Evolutionary conservation across 768 basidiomycete species (phyloP), one percentile per base, ranked within the genome.

Genomic region (Russula ochroleuca): DNA sequence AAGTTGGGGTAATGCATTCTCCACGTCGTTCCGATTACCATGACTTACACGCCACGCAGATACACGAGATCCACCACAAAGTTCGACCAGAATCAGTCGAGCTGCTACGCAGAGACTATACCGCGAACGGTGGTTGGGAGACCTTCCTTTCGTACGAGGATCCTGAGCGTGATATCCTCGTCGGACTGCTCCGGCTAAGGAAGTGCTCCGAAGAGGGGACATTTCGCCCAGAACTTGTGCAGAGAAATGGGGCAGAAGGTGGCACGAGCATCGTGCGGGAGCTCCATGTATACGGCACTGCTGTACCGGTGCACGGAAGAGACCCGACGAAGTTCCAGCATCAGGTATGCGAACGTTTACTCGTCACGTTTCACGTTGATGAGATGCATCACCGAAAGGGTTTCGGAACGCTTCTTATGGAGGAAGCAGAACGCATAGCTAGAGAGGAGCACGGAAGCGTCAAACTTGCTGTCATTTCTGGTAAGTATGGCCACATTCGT

Each of bases 91-190:
- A 96, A 73, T 89, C 92, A 17, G 90, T 97, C 57, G 97, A 99
- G 75, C 86, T 99, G 5, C 85, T 99, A 38, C 84, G 97, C 62
- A 82, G 97, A 45, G 97, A 99, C 73, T 99, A 99, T 74, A 79
- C 90, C 3, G 97, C 97, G 35, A 99, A 98, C 72, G 96, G 95
- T 7, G 95, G 97, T 51, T 99, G 97, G 97, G 97, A 99, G 77
- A 98, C 97, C 1, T 99, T 99, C 83, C 78, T 99, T 6, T 96
- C 95, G 33, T 99, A 98, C 72, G 97, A 99, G 77, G 97, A 99
- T 73, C 96, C 97, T 7, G 94, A 94, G 75, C 85, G 85, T 59
- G 97, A 99, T 71, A 98, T 99, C 73, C 85, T 99, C 50, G 86
- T 99, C 64, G 97, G 97, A 23, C 77, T 99, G 33, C 80, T 99